Evolutionary conservation across 139 green algal genomes (phyloP).

Genomic region (Eudorina sp.): DNA sequence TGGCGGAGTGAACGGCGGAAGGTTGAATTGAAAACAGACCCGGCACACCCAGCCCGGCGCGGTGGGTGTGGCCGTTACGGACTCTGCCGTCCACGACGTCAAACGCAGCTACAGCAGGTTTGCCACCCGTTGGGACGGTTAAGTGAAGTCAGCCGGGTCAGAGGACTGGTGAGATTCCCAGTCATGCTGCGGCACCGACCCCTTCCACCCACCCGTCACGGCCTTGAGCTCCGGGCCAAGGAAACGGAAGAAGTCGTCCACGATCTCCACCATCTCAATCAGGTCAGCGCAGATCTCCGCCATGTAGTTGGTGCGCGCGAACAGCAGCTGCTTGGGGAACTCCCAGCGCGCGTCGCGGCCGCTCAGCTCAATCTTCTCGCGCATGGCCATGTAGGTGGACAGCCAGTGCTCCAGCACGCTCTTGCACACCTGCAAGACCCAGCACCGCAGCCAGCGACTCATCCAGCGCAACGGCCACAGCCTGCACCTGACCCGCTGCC

Average conservation of each 20-base stretch:
- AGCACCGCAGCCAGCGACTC: too few relatives aligned
- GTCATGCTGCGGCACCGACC: background rate
- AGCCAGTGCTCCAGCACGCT: conserved; percentile 84
- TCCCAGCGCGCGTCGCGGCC: conserved; percentile 92
- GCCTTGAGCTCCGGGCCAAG: conserved; percentile 94
- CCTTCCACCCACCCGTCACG: conserved; percentile 77
- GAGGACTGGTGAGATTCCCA: too few relatives aligned
- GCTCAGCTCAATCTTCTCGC: conserved; percentile 90
- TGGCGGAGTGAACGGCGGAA: too few relatives aligned
- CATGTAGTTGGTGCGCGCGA: conserved; percentile 91
- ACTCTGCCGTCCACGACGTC: too few relatives aligned
- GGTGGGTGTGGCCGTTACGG: too few relatives aligned
- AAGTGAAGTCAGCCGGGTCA: too few relatives aligned
- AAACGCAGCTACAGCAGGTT: too few relatives aligned
- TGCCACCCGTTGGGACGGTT: too few relatives aligned
- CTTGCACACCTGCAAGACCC: conserved; percentile 45
- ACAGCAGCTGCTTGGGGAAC: conserved; percentile 90
- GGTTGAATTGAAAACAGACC: too few relatives aligned
- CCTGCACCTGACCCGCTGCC: too few relatives aligned
- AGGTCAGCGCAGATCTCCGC: conserved; percentile 87
- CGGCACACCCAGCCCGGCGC: too few relatives aligned
- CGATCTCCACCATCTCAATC: conserved; percentile 85
- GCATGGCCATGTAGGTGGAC: conserved; percentile 84
- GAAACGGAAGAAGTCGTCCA: conserved; percentile 93
- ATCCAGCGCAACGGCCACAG: too few relatives aligned